These are phyloP conservation scores for Gastrodia elata DNA, from an alignment of 106 monocot species.

Conservation along the genomic window DNA sequence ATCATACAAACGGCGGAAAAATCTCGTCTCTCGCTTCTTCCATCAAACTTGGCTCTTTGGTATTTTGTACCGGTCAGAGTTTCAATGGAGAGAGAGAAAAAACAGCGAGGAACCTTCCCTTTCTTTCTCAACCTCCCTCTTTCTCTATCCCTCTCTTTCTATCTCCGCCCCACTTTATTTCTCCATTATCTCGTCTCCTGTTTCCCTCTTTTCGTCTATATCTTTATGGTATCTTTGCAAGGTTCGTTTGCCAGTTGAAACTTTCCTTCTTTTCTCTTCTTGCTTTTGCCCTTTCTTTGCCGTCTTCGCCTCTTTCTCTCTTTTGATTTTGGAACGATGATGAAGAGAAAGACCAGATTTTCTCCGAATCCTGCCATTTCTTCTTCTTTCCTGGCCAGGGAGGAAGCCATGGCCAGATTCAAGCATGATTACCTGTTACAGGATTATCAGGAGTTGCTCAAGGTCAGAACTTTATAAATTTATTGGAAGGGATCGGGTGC, in stretches of 20 bases:
- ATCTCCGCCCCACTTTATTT: constrained; percentile 18
- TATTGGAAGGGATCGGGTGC: neutral
- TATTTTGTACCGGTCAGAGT: constrained; percentile 27
- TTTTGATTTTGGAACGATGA: neutral
- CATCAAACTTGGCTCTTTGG: constrained; percentile 4
- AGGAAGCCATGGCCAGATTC: constrained; percentile 17
- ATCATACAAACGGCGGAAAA: constrained; percentile 8
- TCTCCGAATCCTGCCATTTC: neutral
- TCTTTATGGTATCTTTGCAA: constrained; percentile 12
- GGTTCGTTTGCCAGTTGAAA: neutral
- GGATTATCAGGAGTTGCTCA: constrained; percentile 31
- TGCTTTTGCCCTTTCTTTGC: neutral
- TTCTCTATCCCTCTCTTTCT: neutral
- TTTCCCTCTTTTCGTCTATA: constrained; percentile 3
- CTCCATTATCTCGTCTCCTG: constrained; percentile 17
- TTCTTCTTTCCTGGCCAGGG: constrained; percentile 11
- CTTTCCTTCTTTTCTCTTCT: neutral
- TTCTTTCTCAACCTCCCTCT: constrained; percentile 16
- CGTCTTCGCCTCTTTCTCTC: neutral
- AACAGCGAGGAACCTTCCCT: constrained; percentile 24
- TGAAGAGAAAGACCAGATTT: neutral
- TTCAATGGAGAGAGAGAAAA: constrained; percentile 9
- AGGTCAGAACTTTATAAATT: constrained; percentile 18
- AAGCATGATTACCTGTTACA: constrained; percentile 21
- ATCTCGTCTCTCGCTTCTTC: neutral